These are phyloP conservation scores for Lolium perenne DNA, from an alignment of 176 grass and related monocot species.

Conservation along the genomic window DNA sequence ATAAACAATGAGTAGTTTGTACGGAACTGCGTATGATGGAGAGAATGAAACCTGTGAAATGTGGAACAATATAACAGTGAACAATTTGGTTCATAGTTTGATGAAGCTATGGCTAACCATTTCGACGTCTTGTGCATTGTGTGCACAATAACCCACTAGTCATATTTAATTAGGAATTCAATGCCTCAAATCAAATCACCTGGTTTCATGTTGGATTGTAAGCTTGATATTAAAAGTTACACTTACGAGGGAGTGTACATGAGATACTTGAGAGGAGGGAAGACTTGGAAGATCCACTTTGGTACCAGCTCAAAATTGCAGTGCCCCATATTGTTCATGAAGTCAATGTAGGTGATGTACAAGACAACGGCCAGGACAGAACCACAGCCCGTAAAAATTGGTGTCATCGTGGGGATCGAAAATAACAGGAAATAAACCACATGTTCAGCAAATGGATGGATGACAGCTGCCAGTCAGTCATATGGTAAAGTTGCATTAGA, in stretches of 20 bases:
- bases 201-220: constrained; percentile 22
- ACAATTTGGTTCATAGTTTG: background rate
- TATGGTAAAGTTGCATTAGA: constrained; percentile 39
- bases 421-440: constrained; percentile 76
- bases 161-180: constrained; percentile 22
- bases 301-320: constrained; percentile 94
- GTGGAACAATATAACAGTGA: background rate
- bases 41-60: constrained; percentile 77
- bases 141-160: constrained; percentile 3
- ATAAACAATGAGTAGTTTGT: constrained; percentile 94
- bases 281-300: constrained; percentile 67
- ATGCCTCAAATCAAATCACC: constrained; percentile 14
- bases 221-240: constrained; percentile 35
- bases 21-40: constrained; percentile 93
- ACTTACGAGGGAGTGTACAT: constrained; percentile 99
- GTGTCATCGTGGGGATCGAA: constrained; percentile 54
- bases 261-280: constrained; percentile 91
- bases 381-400: constrained; percentile 46
- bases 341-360: constrained; percentile 70
- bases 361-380: constrained; percentile 42
- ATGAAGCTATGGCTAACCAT: constrained; percentile 16
- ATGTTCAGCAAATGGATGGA: constrained; percentile 91
- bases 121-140: background rate
- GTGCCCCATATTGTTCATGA: constrained; percentile 99
- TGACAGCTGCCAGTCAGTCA: constrained; percentile 69